These are phyloP conservation scores for Diutina catenulata DNA, from an alignment of 1,139 yeast genomes.

Conservation along the genomic window DNA sequence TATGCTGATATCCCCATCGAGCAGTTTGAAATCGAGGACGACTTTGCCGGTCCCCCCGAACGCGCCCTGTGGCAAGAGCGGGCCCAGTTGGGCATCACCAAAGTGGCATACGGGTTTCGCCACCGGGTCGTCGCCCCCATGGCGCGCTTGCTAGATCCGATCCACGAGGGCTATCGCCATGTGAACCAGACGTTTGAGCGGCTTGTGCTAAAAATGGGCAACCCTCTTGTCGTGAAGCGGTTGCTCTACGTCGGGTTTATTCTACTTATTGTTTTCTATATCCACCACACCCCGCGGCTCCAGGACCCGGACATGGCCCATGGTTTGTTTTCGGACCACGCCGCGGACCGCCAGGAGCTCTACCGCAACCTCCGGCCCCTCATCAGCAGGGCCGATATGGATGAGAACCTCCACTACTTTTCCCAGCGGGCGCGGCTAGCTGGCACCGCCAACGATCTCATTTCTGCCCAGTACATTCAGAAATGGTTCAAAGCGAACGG, in stretches of 20 bases:
- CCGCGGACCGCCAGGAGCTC: too few species aligned
- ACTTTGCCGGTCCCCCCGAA: conserved; percentile 11
- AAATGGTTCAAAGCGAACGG: conserved; percentile 48
- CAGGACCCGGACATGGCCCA: too few species aligned
- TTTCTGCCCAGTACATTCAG: conserved; percentile 55
- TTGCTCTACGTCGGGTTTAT: conserved; percentile 58
- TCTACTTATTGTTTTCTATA: conserved; percentile 42
- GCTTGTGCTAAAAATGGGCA: conserved; percentile 55
- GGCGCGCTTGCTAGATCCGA: conserved; percentile 51
- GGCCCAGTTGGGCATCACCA: conserved; percentile 21
- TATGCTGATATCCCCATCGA: conserved; percentile 13
- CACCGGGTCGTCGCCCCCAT: conserved; percentile 41
- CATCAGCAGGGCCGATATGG: conserved; percentile 48
- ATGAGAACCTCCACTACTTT: conserved; percentile 62
- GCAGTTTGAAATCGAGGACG: conserved; percentile 34
- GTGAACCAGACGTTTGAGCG: conserved; percentile 40
- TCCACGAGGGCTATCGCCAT: conserved; percentile 44
- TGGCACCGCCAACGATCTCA: conserved; percentile 77
- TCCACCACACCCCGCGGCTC: conserved; percentile 39
- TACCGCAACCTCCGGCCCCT: too few species aligned
- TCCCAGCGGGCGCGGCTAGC: conserved; percentile 79
- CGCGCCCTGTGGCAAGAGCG: conserved; percentile 17
- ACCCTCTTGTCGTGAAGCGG: conserved; percentile 75
- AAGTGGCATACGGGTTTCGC: conserved; percentile 27
- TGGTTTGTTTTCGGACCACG: too few species aligned